Evolutionary conservation across 140 eudicot species (phyloP), one percentile per base, ranked within the genome.

Genomic region (Senecio squalidus): DNA sequence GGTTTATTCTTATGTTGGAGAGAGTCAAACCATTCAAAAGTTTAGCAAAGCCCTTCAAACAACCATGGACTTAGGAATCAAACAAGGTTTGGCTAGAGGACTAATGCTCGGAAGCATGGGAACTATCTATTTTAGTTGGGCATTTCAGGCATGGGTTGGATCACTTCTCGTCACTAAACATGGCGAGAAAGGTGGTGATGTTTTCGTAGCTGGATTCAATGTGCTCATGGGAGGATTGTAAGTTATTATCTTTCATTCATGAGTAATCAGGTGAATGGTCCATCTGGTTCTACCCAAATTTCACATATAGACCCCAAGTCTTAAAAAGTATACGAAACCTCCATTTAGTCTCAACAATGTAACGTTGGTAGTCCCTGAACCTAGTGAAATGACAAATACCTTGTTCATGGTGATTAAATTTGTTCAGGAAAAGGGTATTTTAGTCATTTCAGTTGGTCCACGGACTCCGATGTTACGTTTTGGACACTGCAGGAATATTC

Each of bases 71-170:
- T 67, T 75, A 27, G 85, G 85, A 39, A 75, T 79, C 23, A 82
- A 73, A 54, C 77, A 64, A 62, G 91, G 91, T 40, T 58, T 82
- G 18, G 82, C 85, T 40, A 66, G 82, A 69, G 91, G 85, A 29
- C 55, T 82, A 57, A 75, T 82, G 82, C 79, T 82, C 20, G 91
- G 85, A 30, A 71, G 85, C 76, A 72, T 82, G 83, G 90, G 83
- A 66, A 67, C 68, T 3, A 69, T 82, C 24, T 82, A 78, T 48
- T 53, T 76, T 33, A 79, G 85, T 55, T 82, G 90, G 91, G 85
- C 72, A 5, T 72, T 76, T 69, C 80, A 78, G 25, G 91, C 85
- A 11, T 82, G 85, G 85, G 55, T 78, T 6, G 91, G 83, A 28
- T 78, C 85, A 2, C 62, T 78, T 62, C 82, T 82, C 2, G 85